Evolutionary conservation across 1,284 basidiomycete genomes (phyloP).

Genomic region (Cryptococcus sp.): DNA sequence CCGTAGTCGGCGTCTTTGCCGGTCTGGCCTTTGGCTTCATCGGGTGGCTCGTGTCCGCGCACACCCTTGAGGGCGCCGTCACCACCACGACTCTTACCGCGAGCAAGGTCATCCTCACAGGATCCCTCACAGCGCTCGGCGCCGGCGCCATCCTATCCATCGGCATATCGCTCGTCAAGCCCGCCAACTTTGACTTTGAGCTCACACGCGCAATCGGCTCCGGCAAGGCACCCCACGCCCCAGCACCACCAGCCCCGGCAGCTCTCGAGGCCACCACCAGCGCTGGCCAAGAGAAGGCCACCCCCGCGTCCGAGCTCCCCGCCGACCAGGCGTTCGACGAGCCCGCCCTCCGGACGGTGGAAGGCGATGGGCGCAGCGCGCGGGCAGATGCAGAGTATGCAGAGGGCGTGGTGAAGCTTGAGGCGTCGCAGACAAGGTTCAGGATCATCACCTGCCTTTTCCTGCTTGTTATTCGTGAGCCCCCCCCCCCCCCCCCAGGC

Average conservation of each 20-base stretch:
- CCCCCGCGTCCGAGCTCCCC: not conserved
- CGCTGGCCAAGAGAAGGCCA: not conserved
- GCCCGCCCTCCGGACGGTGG: slow-evolving; percentile 8
- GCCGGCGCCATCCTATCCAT: slow-evolving; percentile 73
- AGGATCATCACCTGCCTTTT: slow-evolving; percentile 7
- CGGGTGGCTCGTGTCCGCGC: slow-evolving; percentile 77
- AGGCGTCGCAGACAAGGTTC: slow-evolving; percentile 8
- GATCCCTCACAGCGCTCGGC: slow-evolving; percentile 80
- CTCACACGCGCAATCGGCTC: slow-evolving; percentile 69
- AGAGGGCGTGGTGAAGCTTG: slow-evolving; percentile 11
- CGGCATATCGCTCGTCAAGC: slow-evolving; percentile 63
- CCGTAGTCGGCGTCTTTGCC: slow-evolving; percentile 65
- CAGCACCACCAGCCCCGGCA: not conserved
- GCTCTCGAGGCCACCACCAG: not conserved
- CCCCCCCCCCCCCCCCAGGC: too few relatives aligned
- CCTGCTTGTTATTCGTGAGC: slow-evolving; percentile 12
- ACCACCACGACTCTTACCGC: slow-evolving; percentile 63
- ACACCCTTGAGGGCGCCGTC: slow-evolving; percentile 62
- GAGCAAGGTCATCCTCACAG: slow-evolving; percentile 66
- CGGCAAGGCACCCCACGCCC: not conserved
- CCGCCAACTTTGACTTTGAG: slow-evolving; percentile 75
- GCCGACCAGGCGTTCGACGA: slow-evolving; percentile 3
- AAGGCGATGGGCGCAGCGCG: slow-evolving; percentile 9
- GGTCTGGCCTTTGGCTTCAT: slow-evolving; percentile 56
- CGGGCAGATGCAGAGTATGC: slow-evolving; percentile 10